These are phyloP conservation scores for Nitzschia sp. DNA, from an alignment of 108 stramenopile genomes.

Conservation along the genomic window DNA sequence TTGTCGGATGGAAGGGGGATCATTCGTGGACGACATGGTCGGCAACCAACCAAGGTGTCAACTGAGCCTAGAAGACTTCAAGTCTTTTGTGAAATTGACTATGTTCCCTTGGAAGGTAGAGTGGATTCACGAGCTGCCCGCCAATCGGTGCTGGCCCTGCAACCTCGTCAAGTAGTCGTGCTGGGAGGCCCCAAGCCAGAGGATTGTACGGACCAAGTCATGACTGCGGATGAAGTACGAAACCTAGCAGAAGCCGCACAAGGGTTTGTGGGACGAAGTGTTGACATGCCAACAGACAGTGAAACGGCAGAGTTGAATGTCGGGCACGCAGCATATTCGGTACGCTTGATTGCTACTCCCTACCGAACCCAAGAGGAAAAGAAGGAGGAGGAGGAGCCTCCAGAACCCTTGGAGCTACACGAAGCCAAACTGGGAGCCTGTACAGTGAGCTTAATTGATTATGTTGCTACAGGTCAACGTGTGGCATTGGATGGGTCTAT, in stretches of 20 bases:
- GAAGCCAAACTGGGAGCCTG: conserved; percentile 82
- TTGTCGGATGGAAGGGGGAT: conserved; percentile 85
- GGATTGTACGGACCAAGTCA: neutral
- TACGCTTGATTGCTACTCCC: conserved; percentile 77
- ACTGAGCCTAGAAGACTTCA: conserved; percentile 59
- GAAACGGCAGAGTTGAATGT: conserved; percentile 71
- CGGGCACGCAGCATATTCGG: conserved; percentile 80
- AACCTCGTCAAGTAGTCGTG: conserved; percentile 82
- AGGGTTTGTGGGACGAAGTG: conserved; percentile 26
- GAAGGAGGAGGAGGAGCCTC: conserved; percentile 38
- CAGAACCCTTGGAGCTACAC: conserved; percentile 56
- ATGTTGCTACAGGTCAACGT: conserved; percentile 81
- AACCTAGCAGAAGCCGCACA: conserved; percentile 67
- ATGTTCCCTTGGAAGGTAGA: conserved; percentile 77
- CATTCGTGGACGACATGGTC: conserved; percentile 81
- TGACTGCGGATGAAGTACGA: conserved; percentile 43
- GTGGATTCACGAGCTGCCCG: conserved; percentile 83
- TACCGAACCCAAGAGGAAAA: conserved; percentile 71
- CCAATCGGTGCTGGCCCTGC: conserved; percentile 83
- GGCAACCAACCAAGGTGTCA: conserved; percentile 76
- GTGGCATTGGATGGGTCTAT: conserved; percentile 84
- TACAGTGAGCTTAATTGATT: conserved; percentile 81
- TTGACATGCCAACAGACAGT: conserved; percentile 55
- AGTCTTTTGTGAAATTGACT: conserved; percentile 82
- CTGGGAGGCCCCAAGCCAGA: conserved; percentile 50